Evolutionary conservation across 2,329 filamentous ascomycete species (phyloP).

Genomic region (Colletotrichum eremochloae): DNA sequence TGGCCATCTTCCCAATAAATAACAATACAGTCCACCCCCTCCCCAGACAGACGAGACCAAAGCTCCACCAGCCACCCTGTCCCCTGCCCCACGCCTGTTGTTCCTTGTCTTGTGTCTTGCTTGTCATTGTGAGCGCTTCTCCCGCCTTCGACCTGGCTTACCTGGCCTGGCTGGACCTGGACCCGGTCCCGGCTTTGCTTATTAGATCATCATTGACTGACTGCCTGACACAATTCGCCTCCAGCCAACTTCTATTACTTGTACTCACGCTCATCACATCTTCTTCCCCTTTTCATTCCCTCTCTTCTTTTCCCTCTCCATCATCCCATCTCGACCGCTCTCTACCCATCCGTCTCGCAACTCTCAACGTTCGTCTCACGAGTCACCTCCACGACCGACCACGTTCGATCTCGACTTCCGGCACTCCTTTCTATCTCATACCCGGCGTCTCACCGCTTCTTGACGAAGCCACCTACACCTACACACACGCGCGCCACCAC

Average conservation of each 20-base stretch:
- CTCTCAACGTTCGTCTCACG: not conserved
- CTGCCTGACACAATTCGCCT: conserved; percentile 41
- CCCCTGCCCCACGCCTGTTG: conserved; percentile 38
- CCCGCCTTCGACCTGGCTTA: conserved; percentile 40
- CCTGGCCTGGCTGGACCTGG: conserved; percentile 27
- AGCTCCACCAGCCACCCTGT: conserved; percentile 40
- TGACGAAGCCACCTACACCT: conserved; percentile 7
- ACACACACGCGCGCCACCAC: conserved; percentile 15
- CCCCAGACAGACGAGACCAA: conserved; percentile 17
- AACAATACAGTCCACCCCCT: conserved; percentile 24
- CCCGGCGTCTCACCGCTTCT: conserved; percentile 14
- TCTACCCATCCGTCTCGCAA: not conserved
- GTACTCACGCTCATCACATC: conserved; percentile 34
- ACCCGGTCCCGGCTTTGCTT: conserved; percentile 35
- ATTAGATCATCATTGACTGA: conserved; percentile 42
- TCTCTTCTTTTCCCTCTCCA: not conserved
- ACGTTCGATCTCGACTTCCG: conserved; percentile 9
- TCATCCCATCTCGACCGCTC: conserved; percentile 1
- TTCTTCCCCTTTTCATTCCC: conserved; percentile 9
- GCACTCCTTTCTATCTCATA: conserved; percentile 11
- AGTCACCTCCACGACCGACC: conserved; percentile 14
- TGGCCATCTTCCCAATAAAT: conserved; percentile 26
- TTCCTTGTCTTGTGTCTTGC: conserved; percentile 40
- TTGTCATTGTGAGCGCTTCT: conserved; percentile 43
- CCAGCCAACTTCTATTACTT: conserved; percentile 34